phyloP scores from a whole-genome alignment of 192 early-diverging fungal species.

The Backusella sp. region DNA sequence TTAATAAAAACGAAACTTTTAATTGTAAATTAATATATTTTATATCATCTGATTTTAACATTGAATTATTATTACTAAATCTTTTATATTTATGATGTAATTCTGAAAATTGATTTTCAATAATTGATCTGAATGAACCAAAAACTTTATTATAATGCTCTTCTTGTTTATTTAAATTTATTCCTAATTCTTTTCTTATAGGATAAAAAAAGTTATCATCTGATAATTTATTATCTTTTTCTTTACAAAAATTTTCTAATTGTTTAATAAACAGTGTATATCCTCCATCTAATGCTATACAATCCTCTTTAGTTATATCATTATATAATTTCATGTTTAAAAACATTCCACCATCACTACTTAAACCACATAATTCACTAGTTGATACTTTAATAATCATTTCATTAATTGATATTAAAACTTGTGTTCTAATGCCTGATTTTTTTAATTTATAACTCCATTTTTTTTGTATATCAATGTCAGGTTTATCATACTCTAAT shows the following conservation, averaged over 20 bases:
- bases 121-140: constrained; percentile 5
- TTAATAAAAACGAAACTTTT: neutral
- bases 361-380: neutral
- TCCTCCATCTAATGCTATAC: neutral
- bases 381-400: neutral
- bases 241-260: neutral
- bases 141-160: neutral
- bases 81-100: neutral
- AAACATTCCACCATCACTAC: neutral
- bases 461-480: neutral
- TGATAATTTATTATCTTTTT: neutral
- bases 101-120: constrained; percentile 7
- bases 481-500: neutral
- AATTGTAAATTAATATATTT: constrained; percentile 6
- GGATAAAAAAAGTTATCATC: constrained; percentile 3
- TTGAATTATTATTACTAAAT: constrained; percentile 9
- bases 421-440: neutral
- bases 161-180: neutral
- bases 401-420: neutral
- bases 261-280: neutral
- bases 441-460: constrained; percentile 1
- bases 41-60: neutral
- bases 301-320: neutral
- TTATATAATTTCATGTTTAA: neutral
- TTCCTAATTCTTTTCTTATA: neutral